phyloP scores from a whole-genome alignment of 306 rosid species.

The Cicer bijugum region DNA sequence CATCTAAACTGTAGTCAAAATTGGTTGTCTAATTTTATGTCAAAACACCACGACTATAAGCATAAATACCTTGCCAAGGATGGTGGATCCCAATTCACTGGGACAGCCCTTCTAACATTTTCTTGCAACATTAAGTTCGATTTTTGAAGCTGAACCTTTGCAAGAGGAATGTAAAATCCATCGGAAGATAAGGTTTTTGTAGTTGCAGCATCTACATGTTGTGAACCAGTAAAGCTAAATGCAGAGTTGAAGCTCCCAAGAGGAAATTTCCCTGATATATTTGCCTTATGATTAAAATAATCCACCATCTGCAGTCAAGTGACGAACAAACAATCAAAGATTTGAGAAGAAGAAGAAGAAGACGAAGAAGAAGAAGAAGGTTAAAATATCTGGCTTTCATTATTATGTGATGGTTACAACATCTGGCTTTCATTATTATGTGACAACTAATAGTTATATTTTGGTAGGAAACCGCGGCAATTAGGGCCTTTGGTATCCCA shows the following conservation, averaged over 20 bases:
- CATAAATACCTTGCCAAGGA: slow-evolving; percentile 65
- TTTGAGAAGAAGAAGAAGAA: background rate
- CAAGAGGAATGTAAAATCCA: slow-evolving; percentile 79
- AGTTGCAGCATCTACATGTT: slow-evolving; percentile 63
- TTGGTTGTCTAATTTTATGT: no score
- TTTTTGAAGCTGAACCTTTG: slow-evolving; percentile 67
- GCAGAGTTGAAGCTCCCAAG: slow-evolving; percentile 86
- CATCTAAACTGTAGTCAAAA: no score
- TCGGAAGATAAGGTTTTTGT: slow-evolving; percentile 76
- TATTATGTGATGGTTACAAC: background rate
- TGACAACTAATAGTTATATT: background rate
- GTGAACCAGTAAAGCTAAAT: slow-evolving; percentile 91
- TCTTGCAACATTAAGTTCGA: slow-evolving; percentile 62
- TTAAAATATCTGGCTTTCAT: background rate
- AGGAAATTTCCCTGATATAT: slow-evolving; percentile 64
- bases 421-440: background rate
- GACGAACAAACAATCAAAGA: slow-evolving; percentile 40
- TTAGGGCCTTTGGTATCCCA: no score
- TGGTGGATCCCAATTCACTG: slow-evolving; percentile 75
- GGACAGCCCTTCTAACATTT: slow-evolving; percentile 68
- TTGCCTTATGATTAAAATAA: slow-evolving; percentile 72
- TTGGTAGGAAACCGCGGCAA: no score
- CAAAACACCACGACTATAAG: no score
- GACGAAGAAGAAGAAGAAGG: background rate
- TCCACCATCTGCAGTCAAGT: slow-evolving; percentile 81